Evolutionary conservation across 805 yeast species (phyloP), one percentile per base, ranked within the genome.

Genomic region (Candida maesae): DNA sequence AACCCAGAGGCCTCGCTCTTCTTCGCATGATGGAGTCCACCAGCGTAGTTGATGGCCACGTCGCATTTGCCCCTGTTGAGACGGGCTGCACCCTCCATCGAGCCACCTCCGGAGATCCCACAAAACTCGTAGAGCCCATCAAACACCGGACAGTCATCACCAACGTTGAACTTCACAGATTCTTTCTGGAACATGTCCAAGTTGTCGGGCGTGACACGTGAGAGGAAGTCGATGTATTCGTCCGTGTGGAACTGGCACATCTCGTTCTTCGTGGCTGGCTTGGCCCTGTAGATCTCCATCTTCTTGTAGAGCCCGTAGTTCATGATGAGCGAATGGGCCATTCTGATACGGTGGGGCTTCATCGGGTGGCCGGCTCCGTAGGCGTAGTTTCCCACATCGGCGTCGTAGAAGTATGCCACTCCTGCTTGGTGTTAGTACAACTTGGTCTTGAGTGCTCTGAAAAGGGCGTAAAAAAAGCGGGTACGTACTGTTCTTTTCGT

Each of bases 361-460:
- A 93, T 93, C 30, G 97, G 97, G 64, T 93, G 99, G 21, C 96
- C 96, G 5, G 96, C 93, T 42, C 98, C 98, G 61, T 93, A 93
- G 33, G 97, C 95, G 65, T 91, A 91, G 67, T 93, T 93, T 26
- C 98, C 98, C 35, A 93, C 96, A 61, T 91, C 99, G 21, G 96
- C 71, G 55, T 35, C 36, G 32, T 50, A 63, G 61, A 84, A 84
- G 58, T 84, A 84, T 0, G 93, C 91, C 23, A 84, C 89, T 35
- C 59, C 59, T 55, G 16, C 11, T 11, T 23, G 16, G 16, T 30
- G 52, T 49, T 53, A 47, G 53, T 46, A 33, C 8, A 10, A 24
- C 14, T 7, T 10, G n/a, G 21, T 14, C 7, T 12, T 2, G 5
- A 13, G 32, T 6, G 38, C 14, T 4, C 8, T 17, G 7, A 8